These are phyloP conservation scores for Pneumocystis jirovecii DNA, from an alignment of 1,139 yeast species.

Conservation along the genomic window DNA sequence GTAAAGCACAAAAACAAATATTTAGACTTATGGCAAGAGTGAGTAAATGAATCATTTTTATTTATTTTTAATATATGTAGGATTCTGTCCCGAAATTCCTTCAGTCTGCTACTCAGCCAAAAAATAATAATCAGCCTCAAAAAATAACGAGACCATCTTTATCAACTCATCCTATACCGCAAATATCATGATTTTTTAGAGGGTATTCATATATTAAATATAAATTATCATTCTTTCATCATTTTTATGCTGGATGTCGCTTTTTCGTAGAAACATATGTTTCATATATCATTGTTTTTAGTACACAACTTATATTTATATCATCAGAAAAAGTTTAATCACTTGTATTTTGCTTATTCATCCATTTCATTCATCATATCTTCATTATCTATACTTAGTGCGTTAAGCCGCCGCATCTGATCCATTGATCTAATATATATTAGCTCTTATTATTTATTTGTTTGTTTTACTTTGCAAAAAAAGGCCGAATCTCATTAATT, in stretches of 20 bases:
- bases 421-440: not conserved
- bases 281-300: not conserved
- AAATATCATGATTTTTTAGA: not conserved
- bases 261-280: not conserved
- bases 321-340: no score
- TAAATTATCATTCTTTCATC: not conserved
- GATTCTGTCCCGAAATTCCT: slow-evolving; percentile 17
- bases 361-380: not conserved
- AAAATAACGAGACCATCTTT: not conserved
- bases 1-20: slow-evolving; percentile 15
- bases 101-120: slow-evolving; percentile 6
- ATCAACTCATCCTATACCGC: not conserved
- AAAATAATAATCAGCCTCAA: slow-evolving; percentile 3
- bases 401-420: not conserved
- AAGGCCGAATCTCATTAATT: slow-evolving; percentile 76
- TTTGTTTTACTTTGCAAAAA: slow-evolving; percentile 37
- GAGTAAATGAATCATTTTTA: not conserved
- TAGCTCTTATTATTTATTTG: slow-evolving; percentile 30
- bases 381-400: not conserved
- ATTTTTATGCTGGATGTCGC: not conserved
- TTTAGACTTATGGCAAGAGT: slow-evolving; percentile 16
- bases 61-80: not conserved
- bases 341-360: no score
- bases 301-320: no score
- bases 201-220: not conserved